Evolutionary conservation across 2,329 filamentous ascomycete genomes (phyloP).

Genomic region (Myrmaecium sp.): DNA sequence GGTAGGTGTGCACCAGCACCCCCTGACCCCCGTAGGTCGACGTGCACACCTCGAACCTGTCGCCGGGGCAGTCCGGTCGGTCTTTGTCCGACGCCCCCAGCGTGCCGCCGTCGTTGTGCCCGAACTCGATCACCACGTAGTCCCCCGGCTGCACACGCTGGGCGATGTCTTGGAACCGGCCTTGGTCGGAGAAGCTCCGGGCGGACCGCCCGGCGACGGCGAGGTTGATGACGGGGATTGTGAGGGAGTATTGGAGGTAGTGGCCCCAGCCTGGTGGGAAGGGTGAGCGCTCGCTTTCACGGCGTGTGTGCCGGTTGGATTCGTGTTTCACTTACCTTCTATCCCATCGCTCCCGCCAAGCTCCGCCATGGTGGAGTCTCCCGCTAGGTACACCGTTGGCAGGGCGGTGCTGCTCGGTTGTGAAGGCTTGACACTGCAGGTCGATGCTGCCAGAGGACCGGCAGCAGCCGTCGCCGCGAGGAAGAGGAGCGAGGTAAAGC

Average conservation of each 20-base stretch:
- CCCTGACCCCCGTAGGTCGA: slow-evolving; percentile 33
- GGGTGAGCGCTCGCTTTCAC: slow-evolving; percentile 1
- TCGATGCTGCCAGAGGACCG: not conserved
- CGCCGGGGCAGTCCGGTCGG: slow-evolving; percentile 40
- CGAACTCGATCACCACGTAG: slow-evolving; percentile 54
- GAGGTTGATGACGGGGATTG: slow-evolving; percentile 40
- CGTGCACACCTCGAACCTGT: slow-evolving; percentile 35
- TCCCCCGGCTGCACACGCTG: slow-evolving; percentile 38
- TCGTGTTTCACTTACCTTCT: slow-evolving; percentile 15
- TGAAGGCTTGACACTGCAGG: not conserved
- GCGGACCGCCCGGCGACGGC: slow-evolving; percentile 51
- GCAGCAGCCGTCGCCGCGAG: too few relatives aligned
- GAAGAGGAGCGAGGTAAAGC: too few relatives aligned
- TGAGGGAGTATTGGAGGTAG: slow-evolving; percentile 37
- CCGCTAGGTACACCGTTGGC: slow-evolving; percentile 37
- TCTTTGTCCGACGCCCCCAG: slow-evolving; percentile 40
- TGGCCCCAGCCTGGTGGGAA: slow-evolving; percentile 40
- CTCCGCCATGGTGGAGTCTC: slow-evolving; percentile 45
- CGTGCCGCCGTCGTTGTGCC: slow-evolving; percentile 53
- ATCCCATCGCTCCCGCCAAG: slow-evolving; percentile 27
- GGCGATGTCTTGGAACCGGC: slow-evolving; percentile 43
- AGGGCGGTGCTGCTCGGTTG: too few relatives aligned
- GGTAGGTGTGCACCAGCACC: slow-evolving; percentile 44
- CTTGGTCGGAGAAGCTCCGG: slow-evolving; percentile 49
- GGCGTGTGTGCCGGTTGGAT: not conserved